Percentiles rank a stretch among this genome's conserved stretches.
Evolutionary conservation across 495 filamentous ascomycete genomes (phyloP).

Genomic region (Clohesyomyces aquaticus): DNA sequence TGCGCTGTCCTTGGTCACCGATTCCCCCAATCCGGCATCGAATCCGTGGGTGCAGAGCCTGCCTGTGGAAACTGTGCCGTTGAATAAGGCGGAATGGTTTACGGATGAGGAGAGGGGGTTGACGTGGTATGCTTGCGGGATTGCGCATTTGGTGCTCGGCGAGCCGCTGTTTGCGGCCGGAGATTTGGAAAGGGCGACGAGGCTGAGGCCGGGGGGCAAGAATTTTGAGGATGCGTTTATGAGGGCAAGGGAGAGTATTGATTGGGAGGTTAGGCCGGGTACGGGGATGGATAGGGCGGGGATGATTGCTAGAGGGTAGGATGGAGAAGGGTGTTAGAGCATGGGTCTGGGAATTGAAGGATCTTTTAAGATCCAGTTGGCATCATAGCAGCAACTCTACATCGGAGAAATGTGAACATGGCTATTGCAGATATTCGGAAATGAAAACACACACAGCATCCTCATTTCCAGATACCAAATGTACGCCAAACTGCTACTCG

Average conservation of each 20-base stretch:
- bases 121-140: slow-evolving; percentile 16
- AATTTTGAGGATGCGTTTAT: neutral
- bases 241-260: slow-evolving; percentile 24
- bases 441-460: too few relatives aligned
- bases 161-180: slow-evolving; percentile 34
- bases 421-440: too few relatives aligned
- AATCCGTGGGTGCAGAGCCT: slow-evolving; percentile 27
- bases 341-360: too few relatives aligned
- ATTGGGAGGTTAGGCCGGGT: slow-evolving; percentile 27
- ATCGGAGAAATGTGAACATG: too few relatives aligned
- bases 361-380: too few relatives aligned
- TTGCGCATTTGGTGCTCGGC: slow-evolving; percentile 20
- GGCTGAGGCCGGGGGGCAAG: slow-evolving; percentile 1
- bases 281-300: slow-evolving; percentile 11
- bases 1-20: slow-evolving; percentile 25
- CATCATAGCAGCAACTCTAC: too few relatives aligned
- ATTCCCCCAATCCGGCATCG: slow-evolving; percentile 16
- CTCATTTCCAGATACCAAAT: too few relatives aligned
- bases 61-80: slow-evolving; percentile 21
- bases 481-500: too few relatives aligned
- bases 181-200: slow-evolving; percentile 31
- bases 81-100: slow-evolving; percentile 21
- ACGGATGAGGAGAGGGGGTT: slow-evolving; percentile 15
- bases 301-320: slow-evolving; percentile 4
- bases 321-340: neutral